Base-by-base conservation (phyloP, 2,329 filamentous ascomycete genomes). In the Pseudogymnoascus sp. region DNA sequence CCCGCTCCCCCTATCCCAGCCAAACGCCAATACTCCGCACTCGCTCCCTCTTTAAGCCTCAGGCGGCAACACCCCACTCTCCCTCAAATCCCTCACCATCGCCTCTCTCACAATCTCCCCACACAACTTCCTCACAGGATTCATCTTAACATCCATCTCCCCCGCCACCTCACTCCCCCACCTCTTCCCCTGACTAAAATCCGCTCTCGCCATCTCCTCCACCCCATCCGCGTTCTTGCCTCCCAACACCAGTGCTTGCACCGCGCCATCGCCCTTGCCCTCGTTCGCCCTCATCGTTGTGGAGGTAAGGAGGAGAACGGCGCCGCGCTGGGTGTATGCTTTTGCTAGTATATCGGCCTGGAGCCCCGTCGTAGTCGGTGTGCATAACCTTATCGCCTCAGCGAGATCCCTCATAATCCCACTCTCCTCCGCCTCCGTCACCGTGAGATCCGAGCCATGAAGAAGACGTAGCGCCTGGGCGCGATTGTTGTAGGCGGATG, bases 401-500 rank as follows among this genome's bases (percentile, higher is more conserved):
- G 1, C 38, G 3, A 61, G 12, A 39, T 34, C 43, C 0, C 11
- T 2, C 50, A 58, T 39, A 6, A 76, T 61, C 79, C 78, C 2
- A 67, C 63, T 4, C n/a, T 58, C 34, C 12, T 73, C 74, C 22
- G 74, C 70, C 22, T 71, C 67, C 35, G 84, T 71, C 20, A 87
- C 73, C 69, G 85, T 76, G 2, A 47, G 41, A 8, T 76, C 74
- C 68, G 88, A 85, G 9, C 85, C 86, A 64, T 87, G 84, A 61
- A 85, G 73, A 57, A 86, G 76, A 20, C 87, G 76, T 30, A 81
- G 67, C 7, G 86, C 79, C 71, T 92, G 89, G 2, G 86, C 89
- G 58, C 88, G 80, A 72, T 93, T 92, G 70, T 91, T 88, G 62
- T 84, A 81, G 5, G 85, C 87, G 64, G 86, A 89, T 20, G 88